These are phyloP conservation scores for Paramecium biaurelia DNA, from an alignment of 73 alveolate species.

Conservation along the genomic window DNA sequence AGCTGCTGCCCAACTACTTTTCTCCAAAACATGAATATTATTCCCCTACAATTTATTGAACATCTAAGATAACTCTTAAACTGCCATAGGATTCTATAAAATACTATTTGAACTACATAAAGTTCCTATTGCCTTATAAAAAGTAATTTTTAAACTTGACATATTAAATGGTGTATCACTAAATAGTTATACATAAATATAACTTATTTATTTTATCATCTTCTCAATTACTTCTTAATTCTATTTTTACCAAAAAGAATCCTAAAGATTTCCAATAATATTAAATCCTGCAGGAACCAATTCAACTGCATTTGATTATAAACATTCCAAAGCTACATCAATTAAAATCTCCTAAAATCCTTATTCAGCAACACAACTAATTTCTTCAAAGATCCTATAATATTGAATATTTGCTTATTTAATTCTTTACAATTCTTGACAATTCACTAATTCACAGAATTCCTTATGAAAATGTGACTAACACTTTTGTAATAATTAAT, in stretches of 20 bases:
- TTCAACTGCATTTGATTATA: constrained; percentile 5
- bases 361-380: background rate
- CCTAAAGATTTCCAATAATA: background rate
- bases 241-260: background rate
- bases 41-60: background rate
- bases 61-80: background rate
- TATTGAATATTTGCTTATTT: background rate
- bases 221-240: background rate
- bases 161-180: background rate
- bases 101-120: background rate
- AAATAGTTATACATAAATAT: background rate
- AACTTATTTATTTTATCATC: background rate
- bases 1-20: constrained; percentile 57
- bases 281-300: constrained; percentile 34
- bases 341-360: background rate
- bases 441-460: background rate
- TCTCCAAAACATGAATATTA: constrained; percentile 31
- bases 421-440: background rate
- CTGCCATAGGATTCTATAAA: background rate
- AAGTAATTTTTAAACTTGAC: constrained; percentile 1
- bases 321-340: background rate
- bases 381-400: constrained; percentile 1
- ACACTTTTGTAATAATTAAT: background rate
- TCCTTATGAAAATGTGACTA: background rate
- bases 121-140: constrained; percentile 32